A percentile compares a stretch with the other conserved stretches of the same genome.
These are phyloP conservation scores for Aspergillus leporis DNA, from an alignment of 495 filamentous ascomycete species.

Conservation along the genomic window DNA sequence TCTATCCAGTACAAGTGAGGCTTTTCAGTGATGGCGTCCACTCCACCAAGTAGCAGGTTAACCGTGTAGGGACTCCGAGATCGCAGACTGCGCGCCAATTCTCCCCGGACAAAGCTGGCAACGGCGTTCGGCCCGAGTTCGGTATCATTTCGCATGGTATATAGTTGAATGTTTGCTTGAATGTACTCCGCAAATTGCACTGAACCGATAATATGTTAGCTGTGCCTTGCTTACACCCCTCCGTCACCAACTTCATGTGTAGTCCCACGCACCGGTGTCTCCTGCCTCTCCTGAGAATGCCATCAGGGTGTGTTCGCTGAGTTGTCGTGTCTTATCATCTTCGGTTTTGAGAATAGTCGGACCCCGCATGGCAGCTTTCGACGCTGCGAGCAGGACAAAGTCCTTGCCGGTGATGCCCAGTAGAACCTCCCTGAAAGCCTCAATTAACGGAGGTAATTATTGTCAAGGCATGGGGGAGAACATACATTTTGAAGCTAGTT, in stretches of 20 bases:
- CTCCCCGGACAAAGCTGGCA: conserved; percentile 86
- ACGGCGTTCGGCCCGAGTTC: conserved; percentile 87
- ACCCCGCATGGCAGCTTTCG: conserved; percentile 96
- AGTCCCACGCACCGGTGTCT: conserved; percentile 72
- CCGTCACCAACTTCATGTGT: neutral
- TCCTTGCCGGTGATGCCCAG: conserved; percentile 98
- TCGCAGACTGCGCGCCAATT: conserved; percentile 85
- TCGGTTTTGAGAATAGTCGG: conserved; percentile 92
- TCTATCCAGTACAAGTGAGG: conserved; percentile 96
- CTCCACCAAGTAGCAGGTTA: conserved; percentile 90
- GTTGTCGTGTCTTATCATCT: conserved; percentile 90
- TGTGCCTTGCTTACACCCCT: conserved; percentile 5
- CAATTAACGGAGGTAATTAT: conserved; percentile 21
- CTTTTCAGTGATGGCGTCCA: conserved; percentile 83
- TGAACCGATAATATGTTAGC: conserved; percentile 42
- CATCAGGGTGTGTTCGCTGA: conserved; percentile 94
- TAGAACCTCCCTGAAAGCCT: conserved; percentile 81
- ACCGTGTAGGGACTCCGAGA: conserved; percentile 93
- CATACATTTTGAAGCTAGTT: conserved; percentile 34
- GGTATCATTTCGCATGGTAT: conserved; percentile 95
- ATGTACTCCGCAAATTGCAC: conserved; percentile 99
- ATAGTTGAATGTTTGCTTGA: conserved; percentile 96
- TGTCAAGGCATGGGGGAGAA: neutral
- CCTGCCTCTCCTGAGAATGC: conserved; percentile 96
- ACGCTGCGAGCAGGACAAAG: conserved; percentile 96